Percentiles rank a stretch among this genome's conserved stretches.
Conservation (phyloP, 2,329 filamentous ascomycete genomes). For the Fusarium sp. region DNA sequence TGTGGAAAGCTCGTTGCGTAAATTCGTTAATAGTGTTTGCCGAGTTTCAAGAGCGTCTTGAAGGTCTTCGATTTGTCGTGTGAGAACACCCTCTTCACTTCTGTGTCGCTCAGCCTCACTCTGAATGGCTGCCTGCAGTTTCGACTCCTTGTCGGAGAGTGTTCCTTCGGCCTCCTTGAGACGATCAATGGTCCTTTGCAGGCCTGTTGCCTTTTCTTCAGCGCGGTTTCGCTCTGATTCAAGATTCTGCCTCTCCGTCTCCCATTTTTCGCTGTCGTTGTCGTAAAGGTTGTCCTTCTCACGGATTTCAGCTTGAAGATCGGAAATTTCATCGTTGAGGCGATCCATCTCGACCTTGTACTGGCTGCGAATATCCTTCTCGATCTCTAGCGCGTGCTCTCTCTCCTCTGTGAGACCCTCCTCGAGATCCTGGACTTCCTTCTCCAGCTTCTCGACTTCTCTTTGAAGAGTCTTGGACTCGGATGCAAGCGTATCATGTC, state of each 20-base stretch:
- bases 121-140: slow-evolving; percentile 76
- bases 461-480: slow-evolving; percentile 78
- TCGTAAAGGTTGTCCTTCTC: slow-evolving; percentile 80
- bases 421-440: slow-evolving; percentile 63
- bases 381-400: slow-evolving; percentile 71
- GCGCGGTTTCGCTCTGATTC: slow-evolving; percentile 76
- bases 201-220: slow-evolving; percentile 76
- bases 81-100: slow-evolving; percentile 78
- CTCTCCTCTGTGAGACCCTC: slow-evolving; percentile 67
- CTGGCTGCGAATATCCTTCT: slow-evolving; percentile 69
- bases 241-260: slow-evolving; percentile 73
- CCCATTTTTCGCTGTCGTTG: slow-evolving; percentile 81
- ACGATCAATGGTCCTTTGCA: slow-evolving; percentile 79
- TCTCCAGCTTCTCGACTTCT: slow-evolving; percentile 69
- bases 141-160: slow-evolving; percentile 77
- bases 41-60: slow-evolving; percentile 79
- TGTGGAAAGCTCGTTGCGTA: slow-evolving; percentile 75
- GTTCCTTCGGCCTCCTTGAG: slow-evolving; percentile 78
- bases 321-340: slow-evolving; percentile 71
- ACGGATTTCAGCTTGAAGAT: slow-evolving; percentile 74
- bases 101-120: slow-evolving; percentile 80
- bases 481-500: slow-evolving; percentile 75
- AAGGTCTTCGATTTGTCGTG: slow-evolving; percentile 81
- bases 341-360: slow-evolving; percentile 64
- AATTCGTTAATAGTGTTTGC: slow-evolving; percentile 74